These are phyloP conservation scores for Solanum dulcamara DNA, from an alignment of 257 asterid genomes.

Conservation along the genomic window DNA sequence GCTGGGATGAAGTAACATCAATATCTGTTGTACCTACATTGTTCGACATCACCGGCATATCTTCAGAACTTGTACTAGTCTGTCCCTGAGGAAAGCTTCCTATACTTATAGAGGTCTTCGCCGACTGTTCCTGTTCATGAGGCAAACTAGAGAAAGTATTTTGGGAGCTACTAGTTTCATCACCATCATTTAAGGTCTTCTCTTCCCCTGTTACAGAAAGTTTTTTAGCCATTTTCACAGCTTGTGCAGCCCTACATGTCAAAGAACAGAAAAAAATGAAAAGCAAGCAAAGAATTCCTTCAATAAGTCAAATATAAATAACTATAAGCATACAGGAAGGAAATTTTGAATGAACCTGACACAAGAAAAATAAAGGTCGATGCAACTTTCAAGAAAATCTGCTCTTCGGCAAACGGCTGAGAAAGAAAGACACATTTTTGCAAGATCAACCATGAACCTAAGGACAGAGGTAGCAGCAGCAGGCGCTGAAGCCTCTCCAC, in stretches of 20 bases:
- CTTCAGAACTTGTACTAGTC: constrained; percentile 86
- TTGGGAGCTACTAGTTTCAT: constrained; percentile 76
- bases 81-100: constrained; percentile 84
- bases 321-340: background rate
- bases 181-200: constrained; percentile 57
- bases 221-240: constrained; percentile 86
- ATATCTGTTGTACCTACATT: constrained; percentile 31
- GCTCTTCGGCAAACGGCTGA: constrained; percentile 79
- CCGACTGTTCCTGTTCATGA: constrained; percentile 71
- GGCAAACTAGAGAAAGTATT: constrained; percentile 91
- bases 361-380: constrained; percentile 91
- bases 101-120: constrained; percentile 65
- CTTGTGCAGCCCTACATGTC: constrained; percentile 75
- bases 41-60: constrained; percentile 29
- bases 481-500: constrained; percentile 99
- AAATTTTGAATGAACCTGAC: constrained; percentile 50
- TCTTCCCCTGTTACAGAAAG: constrained; percentile 60
- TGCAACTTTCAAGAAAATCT: constrained; percentile 92
- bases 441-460: constrained; percentile 97
- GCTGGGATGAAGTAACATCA: constrained; percentile 19
- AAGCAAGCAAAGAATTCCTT: constrained; percentile 1
- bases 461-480: constrained; percentile 96
- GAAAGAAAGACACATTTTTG: constrained; percentile 95
- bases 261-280: constrained; percentile 4
- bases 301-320: background rate